Base-by-base conservation (phyloP, 2,329 filamentous ascomycete species). In the Podosphaera leucotricha region DNA sequence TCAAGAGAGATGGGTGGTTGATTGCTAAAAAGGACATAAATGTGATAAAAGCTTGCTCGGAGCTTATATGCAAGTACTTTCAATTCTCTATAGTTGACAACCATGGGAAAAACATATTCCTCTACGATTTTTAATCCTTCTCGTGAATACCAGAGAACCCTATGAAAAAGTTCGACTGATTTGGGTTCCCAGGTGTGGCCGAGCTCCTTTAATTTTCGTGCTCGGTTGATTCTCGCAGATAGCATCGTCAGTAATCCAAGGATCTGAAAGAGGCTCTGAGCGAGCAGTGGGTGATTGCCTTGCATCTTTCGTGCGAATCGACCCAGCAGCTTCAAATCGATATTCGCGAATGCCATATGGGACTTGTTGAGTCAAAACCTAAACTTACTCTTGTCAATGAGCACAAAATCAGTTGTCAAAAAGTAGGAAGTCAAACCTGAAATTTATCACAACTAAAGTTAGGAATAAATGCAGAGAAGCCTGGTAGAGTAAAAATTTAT, bases 291-390 rank as follows among this genome's bases (percentile, higher is more conserved):
- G 56, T 87, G 90, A 53, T 82, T 77, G 47, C 71, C 65, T 57
- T 78, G 76, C 53, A 84, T 85, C 48, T 76, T 71, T 62, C 77
- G 80, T 59, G 90, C 87, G 59, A 93, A 77, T 58, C 76, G 78
- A 63, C 84, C 85, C 56, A 98, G 71, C 63, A 92, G 93, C 65
- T 95, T 98, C 65, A 93, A 86, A 61, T 98, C 90, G 49, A 95
- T 84, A 64, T 93, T 84, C 48, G 85, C 90, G 59, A 86, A 90
- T 64, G 90, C 90, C 90, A 95, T 98, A 43, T 38, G 35, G 42
- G 19, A 24, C 26, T 6, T 15, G 19, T 20, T 40, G 19, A 22
- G 18, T 13, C 20, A 20, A 40, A 40, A 20, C 10, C 11, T 22
- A 11, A 4, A 13, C 21, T 26, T n/a, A 6, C 16, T 26, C 22